These are phyloP conservation scores for Xerocomus spinulosus DNA, from an alignment of 768 basidiomycete species.

Conservation along the genomic window DNA sequence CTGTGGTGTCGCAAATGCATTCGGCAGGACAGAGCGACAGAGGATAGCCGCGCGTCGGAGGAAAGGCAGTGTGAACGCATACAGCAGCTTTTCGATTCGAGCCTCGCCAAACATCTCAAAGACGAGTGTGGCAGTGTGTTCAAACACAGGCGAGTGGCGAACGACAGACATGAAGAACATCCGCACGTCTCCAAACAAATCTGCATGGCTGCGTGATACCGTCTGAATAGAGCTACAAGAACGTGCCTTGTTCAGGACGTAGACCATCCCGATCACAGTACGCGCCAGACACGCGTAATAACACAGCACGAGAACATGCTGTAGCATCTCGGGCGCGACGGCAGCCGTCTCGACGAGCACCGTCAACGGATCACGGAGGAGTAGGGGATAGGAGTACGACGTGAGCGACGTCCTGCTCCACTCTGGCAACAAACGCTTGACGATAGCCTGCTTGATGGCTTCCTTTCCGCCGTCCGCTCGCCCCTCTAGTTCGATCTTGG, in stretches of 20 bases:
- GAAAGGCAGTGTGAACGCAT: slow-evolving; percentile 87
- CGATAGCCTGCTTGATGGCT: slow-evolving; percentile 75
- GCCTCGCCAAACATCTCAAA: slow-evolving; percentile 81
- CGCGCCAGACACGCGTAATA: slow-evolving; percentile 91
- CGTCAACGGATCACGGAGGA: slow-evolving; percentile 87
- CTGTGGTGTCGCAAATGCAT: slow-evolving; percentile 49
- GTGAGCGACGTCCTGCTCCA: slow-evolving; percentile 86
- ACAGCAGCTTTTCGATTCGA: slow-evolving; percentile 79
- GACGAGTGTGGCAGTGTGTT: slow-evolving; percentile 75
- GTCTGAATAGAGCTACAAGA: slow-evolving; percentile 45
- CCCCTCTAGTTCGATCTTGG: slow-evolving; percentile 62
- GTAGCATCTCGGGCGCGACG: slow-evolving; percentile 83
- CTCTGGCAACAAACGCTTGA: slow-evolving; percentile 86
- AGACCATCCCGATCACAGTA: slow-evolving; percentile 80
- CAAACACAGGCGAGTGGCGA: slow-evolving; percentile 82
- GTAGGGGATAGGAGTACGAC: slow-evolving; percentile 78
- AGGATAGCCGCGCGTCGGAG: slow-evolving; percentile 84
- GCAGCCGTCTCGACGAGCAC: slow-evolving; percentile 88
- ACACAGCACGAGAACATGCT: slow-evolving; percentile 80
- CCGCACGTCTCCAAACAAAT: slow-evolving; percentile 78
- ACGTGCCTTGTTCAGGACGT: slow-evolving; percentile 69
- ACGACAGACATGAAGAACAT: slow-evolving; percentile 92
- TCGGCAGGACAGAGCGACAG: slow-evolving; percentile 68
- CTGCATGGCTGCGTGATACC: slow-evolving; percentile 50
- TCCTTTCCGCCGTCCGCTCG: slow-evolving; percentile 72